These are phyloP conservation scores for Lagenaria siceraria DNA, from an alignment of 306 rosid species.

Conservation along the genomic window DNA sequence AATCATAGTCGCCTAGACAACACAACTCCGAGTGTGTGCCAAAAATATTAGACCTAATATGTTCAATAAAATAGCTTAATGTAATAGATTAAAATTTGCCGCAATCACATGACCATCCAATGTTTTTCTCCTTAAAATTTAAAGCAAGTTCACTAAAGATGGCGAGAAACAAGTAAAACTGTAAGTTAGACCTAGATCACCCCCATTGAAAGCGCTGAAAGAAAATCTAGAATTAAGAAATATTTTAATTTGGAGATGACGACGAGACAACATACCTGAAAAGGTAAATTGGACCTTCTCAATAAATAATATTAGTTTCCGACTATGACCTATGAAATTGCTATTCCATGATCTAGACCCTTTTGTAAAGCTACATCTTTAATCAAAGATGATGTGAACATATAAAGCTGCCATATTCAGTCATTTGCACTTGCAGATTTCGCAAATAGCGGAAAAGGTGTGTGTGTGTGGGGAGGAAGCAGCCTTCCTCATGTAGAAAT, in stretches of 20 bases:
- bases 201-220: not conserved
- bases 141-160: not conserved
- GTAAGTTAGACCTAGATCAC: not conserved
- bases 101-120: not conserved
- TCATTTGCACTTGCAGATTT: not conserved
- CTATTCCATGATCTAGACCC: not conserved
- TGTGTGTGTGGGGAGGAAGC: not conserved
- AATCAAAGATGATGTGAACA: not conserved
- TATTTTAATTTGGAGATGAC: not conserved
- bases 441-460: not conserved
- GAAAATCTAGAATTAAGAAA: not conserved
- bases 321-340: constrained; percentile 24
- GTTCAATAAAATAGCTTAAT: not conserved
- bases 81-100: not conserved
- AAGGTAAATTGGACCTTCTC: constrained; percentile 48
- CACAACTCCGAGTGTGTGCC: not conserved
- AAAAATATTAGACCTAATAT: not conserved
- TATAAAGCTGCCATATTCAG: not conserved
- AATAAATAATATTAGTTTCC: constrained; percentile 34
- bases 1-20: not conserved
- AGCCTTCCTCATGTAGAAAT: not conserved
- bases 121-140: not conserved
- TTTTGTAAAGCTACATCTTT: not conserved
- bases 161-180: not conserved
- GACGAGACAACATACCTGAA: constrained; percentile 22